These are phyloP conservation scores for Pisolithus sp. DNA, from an alignment of 768 basidiomycete genomes.

Conservation along the genomic window DNA sequence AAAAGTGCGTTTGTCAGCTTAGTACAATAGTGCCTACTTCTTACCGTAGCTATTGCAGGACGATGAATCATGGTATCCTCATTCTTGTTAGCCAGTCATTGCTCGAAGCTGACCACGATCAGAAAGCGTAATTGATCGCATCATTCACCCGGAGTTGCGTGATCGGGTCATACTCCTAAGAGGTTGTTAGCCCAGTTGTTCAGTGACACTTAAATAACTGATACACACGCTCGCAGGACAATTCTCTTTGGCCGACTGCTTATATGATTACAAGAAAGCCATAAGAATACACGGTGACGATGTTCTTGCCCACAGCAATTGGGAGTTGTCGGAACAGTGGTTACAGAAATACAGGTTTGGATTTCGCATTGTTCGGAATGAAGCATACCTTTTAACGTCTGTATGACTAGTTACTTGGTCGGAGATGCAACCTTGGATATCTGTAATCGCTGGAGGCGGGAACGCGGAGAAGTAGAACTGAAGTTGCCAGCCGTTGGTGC, in stretches of 20 bases:
- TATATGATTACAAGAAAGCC: constrained; percentile 62
- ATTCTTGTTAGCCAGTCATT: constrained; percentile 13
- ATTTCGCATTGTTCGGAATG: not conserved
- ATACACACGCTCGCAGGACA: constrained; percentile 41
- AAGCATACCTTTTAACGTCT: not conserved
- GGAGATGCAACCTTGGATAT: constrained; percentile 65
- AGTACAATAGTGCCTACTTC: not conserved
- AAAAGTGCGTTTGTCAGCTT: constrained; percentile 44
- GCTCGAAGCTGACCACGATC: constrained; percentile 10
- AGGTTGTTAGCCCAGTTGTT: constrained; percentile 39
- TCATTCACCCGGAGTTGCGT: constrained; percentile 83
- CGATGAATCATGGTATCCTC: constrained; percentile 70
- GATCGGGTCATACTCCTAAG: constrained; percentile 87
- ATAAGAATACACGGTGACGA: constrained; percentile 86
- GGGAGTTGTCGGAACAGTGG: constrained; percentile 86
- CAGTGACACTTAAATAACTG: constrained; percentile 4
- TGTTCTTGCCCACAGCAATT: constrained; percentile 80
- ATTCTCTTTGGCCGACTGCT: constrained; percentile 74
- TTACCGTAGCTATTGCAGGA: constrained; percentile 37
- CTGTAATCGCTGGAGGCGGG: constrained; percentile 83
- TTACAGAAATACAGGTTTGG: constrained; percentile 71
- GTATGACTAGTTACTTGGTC: constrained; percentile 58
- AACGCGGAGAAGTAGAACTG: constrained; percentile 73
- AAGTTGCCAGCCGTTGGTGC: constrained; percentile 46
- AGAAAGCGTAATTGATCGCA: constrained; percentile 90